A percentile compares a stretch with the other conserved stretches of the same genome.
phyloP scores from a whole-genome alignment of 768 basidiomycete species.

The Agrocybe chaxingu region DNA sequence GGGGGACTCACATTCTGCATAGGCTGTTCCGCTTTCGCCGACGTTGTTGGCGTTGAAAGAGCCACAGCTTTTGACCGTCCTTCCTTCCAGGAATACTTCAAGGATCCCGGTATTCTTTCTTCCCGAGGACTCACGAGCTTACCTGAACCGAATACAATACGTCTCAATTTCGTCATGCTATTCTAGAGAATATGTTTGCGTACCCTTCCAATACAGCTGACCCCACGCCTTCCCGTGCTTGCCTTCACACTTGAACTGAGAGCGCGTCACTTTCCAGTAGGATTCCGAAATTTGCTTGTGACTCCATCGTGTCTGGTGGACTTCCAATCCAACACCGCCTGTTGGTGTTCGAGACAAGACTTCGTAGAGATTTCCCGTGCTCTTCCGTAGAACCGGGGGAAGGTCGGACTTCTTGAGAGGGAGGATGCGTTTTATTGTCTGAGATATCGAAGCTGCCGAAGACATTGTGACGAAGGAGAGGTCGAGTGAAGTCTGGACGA shows the following conservation, averaged over 20 bases:
- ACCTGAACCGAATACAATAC: slow-evolving; percentile 34
- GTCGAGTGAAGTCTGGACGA: neutral
- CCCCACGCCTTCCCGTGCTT: slow-evolving; percentile 85
- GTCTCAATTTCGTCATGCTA: slow-evolving; percentile 3
- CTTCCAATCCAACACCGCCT: slow-evolving; percentile 63
- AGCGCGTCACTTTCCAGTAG: slow-evolving; percentile 75
- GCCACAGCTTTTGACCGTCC: slow-evolving; percentile 42
- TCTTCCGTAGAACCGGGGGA: slow-evolving; percentile 55
- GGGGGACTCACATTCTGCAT: slow-evolving; percentile 1
- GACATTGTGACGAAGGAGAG: neutral
- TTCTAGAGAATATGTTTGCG: slow-evolving; percentile 14
- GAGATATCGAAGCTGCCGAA: slow-evolving; percentile 35
- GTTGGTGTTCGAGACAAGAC: slow-evolving; percentile 66
- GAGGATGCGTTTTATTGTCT: slow-evolving; percentile 22
- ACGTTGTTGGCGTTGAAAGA: neutral
- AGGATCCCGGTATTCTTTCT: slow-evolving; percentile 62
- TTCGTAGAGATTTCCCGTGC: slow-evolving; percentile 68
- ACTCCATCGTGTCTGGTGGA: slow-evolving; percentile 75
- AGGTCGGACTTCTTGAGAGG: slow-evolving; percentile 49
- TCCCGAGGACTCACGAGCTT: slow-evolving; percentile 56
- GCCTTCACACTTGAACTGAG: slow-evolving; percentile 70
- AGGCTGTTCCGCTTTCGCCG: neutral
- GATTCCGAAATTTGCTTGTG: slow-evolving; percentile 62
- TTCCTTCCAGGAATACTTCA: slow-evolving; percentile 74
- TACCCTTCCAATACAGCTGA: slow-evolving; percentile 74